Base-by-base conservation (phyloP, 257 asterid genomes). In the Coffea canephora region DNA sequence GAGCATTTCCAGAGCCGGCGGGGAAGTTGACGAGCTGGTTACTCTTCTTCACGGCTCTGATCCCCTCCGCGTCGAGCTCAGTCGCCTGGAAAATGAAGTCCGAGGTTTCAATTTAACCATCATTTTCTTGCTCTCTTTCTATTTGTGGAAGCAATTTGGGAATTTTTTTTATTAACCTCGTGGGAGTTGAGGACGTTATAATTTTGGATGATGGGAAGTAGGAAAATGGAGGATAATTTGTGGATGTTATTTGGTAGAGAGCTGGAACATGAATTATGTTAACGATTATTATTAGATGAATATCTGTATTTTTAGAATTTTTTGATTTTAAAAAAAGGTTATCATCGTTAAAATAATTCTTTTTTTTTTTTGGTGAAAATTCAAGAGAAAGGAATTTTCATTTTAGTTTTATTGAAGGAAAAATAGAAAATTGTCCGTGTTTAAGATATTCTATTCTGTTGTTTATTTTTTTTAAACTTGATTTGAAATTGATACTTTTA, bases 1-100 rank as follows among this genome's bases (percentile, higher is more conserved):
- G 52, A 71, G 76, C 67, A 36, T 84, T 18, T 81, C 86, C 13
- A 82, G 91, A 71, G 84, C 87, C 76, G 91, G 83, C 78, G 82
- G 90, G 19, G 95, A 89, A 73, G 85, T 82, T 67, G 98, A 92
- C 80, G 94, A 91, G 86, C 11, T 90, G 77, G 71, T 92, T 41
- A 84, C 87, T 12, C 88, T 92, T 10, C 80, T 92, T 81, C 97
- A 92, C 82, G 97, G 97, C 82, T 94, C 97, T 69, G 96, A 94
- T 91, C 97, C 98, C 4, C 89, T 94, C 81, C 95, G 96, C 74
- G 83, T 92, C 68, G 96, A 92, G 87, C 97, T 94, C 84, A 89
- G 88, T 85, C 97, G 96, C 84, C 98, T 94, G 25, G 97, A 94
- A 13, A 94, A 94, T 83, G 90, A 92, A 82, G 84, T 91, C 77